Conservation (phyloP, 1,139 yeast species). For the Wickerhamomyces sp. region DNA sequence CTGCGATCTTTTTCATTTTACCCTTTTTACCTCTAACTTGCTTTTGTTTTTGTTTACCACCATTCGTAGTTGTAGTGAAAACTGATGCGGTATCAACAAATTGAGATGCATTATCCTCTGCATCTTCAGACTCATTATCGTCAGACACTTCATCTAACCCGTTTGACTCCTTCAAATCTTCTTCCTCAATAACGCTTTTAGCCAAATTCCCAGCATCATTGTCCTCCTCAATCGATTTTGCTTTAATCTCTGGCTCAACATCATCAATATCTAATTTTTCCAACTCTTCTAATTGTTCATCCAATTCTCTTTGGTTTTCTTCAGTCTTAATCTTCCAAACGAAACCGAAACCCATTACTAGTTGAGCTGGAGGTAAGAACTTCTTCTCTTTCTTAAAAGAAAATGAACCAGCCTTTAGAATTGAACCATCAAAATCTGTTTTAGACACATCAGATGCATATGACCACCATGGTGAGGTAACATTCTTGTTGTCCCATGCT, state of each 20-base stretch:
- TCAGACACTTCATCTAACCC: conserved; percentile 4
- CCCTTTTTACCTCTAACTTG: conserved; percentile 79
- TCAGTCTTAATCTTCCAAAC: conserved; percentile 54
- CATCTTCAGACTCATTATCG: conserved; percentile 2
- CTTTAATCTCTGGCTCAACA: neutral
- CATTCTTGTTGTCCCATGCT: conserved; percentile 86
- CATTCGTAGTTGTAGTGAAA: conserved; percentile 12
- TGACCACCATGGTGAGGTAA: conserved; percentile 83
- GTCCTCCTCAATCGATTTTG: too few species aligned
- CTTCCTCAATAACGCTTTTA: conserved; percentile 6
- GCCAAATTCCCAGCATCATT: too few species aligned
- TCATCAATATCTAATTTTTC: conserved; percentile 22
- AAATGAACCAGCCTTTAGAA: conserved; percentile 63
- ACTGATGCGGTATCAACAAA: conserved; percentile 6
- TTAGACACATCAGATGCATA: conserved; percentile 63
- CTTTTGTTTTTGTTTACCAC: conserved; percentile 22
- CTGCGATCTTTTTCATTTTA: conserved; percentile 75
- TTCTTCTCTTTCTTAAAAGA: conserved; percentile 51
- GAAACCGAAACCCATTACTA: conserved; percentile 88
- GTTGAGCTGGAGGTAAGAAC: conserved; percentile 72
- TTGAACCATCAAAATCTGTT: conserved; percentile 56
- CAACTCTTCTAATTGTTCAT: conserved; percentile 18
- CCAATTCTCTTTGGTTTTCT: conserved; percentile 18
- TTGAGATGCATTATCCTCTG: conserved; percentile 4
- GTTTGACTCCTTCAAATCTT: conserved; percentile 3